A percentile compares a stretch with the other conserved stretches of the same genome.
These are phyloP conservation scores for Clavariopsis aquatica DNA, from an alignment of 495 filamentous ascomycete genomes.

Conservation along the genomic window DNA sequence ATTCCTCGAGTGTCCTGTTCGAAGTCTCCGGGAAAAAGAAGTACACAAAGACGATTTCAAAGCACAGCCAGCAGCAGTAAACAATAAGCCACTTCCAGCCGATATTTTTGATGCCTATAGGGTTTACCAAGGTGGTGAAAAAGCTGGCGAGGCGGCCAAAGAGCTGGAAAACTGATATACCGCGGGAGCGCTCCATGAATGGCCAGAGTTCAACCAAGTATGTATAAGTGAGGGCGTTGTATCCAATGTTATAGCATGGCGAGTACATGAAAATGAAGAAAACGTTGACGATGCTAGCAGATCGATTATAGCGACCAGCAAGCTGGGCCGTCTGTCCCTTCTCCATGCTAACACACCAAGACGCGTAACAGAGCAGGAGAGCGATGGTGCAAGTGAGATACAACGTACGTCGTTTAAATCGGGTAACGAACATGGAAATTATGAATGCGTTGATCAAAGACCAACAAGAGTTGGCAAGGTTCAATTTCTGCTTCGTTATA, in stretches of 20 bases:
- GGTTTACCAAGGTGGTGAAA: slow-evolving; percentile 65
- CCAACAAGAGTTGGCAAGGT: slow-evolving; percentile 62
- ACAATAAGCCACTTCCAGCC: slow-evolving; percentile 64
- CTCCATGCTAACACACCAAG: slow-evolving; percentile 60
- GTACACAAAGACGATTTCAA: slow-evolving; percentile 60
- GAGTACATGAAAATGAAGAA: slow-evolving; percentile 65
- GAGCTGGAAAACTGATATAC: slow-evolving; percentile 63
- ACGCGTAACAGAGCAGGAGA: slow-evolving; percentile 58
- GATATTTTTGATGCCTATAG: slow-evolving; percentile 60
- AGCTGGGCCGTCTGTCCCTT: slow-evolving; percentile 50
- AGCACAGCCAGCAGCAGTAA: slow-evolving; percentile 60
- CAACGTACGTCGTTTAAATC: slow-evolving; percentile 58
- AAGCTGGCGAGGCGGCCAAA: slow-evolving; percentile 56
- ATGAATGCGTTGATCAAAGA: slow-evolving; percentile 53
- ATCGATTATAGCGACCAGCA: slow-evolving; percentile 28
- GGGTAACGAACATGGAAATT: slow-evolving; percentile 53
- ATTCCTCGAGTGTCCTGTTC: slow-evolving; percentile 62
- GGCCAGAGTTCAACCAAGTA: slow-evolving; percentile 68
- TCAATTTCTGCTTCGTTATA: slow-evolving; percentile 54
- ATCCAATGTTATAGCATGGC: slow-evolving; percentile 65
- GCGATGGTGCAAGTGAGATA: slow-evolving; percentile 57
- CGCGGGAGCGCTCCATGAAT: slow-evolving; percentile 60
- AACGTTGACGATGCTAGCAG: slow-evolving; percentile 48
- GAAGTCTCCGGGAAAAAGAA: slow-evolving; percentile 66
- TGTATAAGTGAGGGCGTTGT: slow-evolving; percentile 66